phyloP scores from a whole-genome alignment of 2,329 filamentous ascomycete genomes.

The Monilinia aucupariae region DNA sequence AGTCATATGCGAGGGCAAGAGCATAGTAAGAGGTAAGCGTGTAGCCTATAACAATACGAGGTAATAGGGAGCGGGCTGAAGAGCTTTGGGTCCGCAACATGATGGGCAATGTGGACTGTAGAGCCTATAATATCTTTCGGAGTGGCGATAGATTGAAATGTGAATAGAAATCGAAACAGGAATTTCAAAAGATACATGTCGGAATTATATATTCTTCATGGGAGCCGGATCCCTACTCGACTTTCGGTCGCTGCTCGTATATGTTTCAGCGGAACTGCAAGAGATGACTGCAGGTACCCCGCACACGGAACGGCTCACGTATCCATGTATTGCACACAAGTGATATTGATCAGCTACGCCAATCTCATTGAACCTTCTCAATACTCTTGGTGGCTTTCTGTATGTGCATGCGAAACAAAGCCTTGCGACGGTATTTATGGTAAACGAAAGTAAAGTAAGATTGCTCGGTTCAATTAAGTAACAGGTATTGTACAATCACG shows the following conservation, averaged over 20 bases:
- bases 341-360: not conserved
- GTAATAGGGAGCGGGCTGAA: not conserved
- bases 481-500: not conserved
- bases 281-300: not conserved
- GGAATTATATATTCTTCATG: not conserved
- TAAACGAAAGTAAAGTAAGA: not conserved
- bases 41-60: not conserved
- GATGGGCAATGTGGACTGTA: not conserved
- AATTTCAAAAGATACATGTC: not conserved
- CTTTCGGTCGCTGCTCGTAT: not conserved
- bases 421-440: not conserved
- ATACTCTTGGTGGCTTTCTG: not conserved
- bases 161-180: not conserved
- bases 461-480: not conserved
- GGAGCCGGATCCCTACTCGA: not conserved
- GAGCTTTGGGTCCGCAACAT: not conserved
- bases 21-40: not conserved
- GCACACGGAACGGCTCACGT: not conserved
- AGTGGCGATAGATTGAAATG: too few relatives aligned
- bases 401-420: not conserved
- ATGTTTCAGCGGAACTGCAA: not conserved
- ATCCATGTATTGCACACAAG: not conserved
- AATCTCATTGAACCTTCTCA: not conserved
- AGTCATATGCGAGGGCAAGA: slow-evolving; percentile 16
- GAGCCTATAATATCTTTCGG: not conserved